Evolutionary conservation across 345 rosid genomes (phyloP).

Genomic region (Linum lewisii): DNA sequence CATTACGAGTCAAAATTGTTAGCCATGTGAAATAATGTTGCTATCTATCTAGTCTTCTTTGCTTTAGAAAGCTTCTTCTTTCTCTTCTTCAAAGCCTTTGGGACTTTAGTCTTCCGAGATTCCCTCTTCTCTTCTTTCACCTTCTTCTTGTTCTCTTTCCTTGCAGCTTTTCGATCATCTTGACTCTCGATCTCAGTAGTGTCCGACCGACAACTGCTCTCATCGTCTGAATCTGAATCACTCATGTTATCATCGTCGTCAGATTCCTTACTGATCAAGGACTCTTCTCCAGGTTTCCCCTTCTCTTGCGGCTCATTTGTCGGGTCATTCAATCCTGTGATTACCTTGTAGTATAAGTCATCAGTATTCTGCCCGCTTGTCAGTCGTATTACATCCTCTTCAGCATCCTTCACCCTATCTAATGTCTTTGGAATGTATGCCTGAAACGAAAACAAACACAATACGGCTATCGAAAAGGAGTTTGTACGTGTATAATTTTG

Average conservation of each 20-base stretch:
- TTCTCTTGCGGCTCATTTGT: constrained; percentile 18
- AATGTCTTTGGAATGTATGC: constrained; percentile 81
- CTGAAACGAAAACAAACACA: constrained; percentile 23
- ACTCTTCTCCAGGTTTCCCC: constrained; percentile 16
- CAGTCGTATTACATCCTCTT: constrained; percentile 63
- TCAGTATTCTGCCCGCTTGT: constrained; percentile 68
- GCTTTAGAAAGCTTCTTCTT: constrained; percentile 10
- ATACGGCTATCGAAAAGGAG: no score
- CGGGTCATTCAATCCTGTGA: constrained; percentile 57
- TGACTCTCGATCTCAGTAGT: constrained; percentile 1
- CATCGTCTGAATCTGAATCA: constrained; percentile 32
- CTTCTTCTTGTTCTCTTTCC: neutral
- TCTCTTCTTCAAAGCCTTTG: constrained; percentile 84
- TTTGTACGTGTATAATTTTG: no score
- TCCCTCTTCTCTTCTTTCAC: constrained; percentile 84
- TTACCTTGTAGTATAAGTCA: constrained; percentile 67
- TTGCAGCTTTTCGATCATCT: neutral
- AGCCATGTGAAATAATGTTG: no score
- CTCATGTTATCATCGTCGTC: constrained; percentile 33
- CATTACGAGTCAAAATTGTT: no score
- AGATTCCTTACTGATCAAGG: constrained; percentile 14
- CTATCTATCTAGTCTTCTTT: constrained; percentile 47
- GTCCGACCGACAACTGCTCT: constrained; percentile 30
- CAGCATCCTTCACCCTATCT: constrained; percentile 62
- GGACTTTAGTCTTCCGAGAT: constrained; percentile 69